Evolutionary conservation across 1,284 basidiomycete species (phyloP), one percentile per base, ranked within the genome.

Genomic region (Malassezia obtusa): DNA sequence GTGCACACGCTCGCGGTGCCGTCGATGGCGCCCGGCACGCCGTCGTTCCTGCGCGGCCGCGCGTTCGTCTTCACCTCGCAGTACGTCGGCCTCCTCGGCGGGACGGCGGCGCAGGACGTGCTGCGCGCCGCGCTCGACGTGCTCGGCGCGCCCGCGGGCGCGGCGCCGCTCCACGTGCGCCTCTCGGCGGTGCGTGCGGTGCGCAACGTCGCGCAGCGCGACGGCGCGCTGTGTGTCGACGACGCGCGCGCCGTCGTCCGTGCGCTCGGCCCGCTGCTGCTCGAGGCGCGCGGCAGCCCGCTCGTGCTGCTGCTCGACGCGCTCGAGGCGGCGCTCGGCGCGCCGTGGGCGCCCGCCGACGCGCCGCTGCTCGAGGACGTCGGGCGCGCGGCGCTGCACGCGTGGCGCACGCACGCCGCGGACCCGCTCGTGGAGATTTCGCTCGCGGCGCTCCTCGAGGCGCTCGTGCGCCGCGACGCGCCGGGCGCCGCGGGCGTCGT

Each of bases 41-140:
- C 46, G 48, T 86, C 89, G 0, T 95, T 95, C 80, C 76, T 98
- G 43, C 90, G 94, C 75, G 94, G 92, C 9, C 81, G 92, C 51
- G 86, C 84, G 2, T 94, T 96, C 59, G 87, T 96, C 35, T 92
- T 96, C 67, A 89, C 89, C 0, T 89, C 87, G 65, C 86, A 91
- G 71, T 95, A 84, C 66, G 81, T 87, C 0, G 82, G 82, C 54
- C 75, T 84, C 3, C 78, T 96, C 8, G 85, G 88, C 0, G 63
- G 79, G 1, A 78, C 83, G 49, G 78, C 89, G 37, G 63, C 65
- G 3, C 46, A 48, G 2, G 56, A 62, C 40, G 95, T 95, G 69
- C 79, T 98, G 30, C 82, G 85, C 21, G 87, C 87, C 6, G 87
- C 90, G 0, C 79, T 92, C 26, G 81, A 84, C 37, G 87, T 87